Evolutionary conservation across 73 alveolate species (phyloP).

Genomic region (Urostyla sp.): DNA sequence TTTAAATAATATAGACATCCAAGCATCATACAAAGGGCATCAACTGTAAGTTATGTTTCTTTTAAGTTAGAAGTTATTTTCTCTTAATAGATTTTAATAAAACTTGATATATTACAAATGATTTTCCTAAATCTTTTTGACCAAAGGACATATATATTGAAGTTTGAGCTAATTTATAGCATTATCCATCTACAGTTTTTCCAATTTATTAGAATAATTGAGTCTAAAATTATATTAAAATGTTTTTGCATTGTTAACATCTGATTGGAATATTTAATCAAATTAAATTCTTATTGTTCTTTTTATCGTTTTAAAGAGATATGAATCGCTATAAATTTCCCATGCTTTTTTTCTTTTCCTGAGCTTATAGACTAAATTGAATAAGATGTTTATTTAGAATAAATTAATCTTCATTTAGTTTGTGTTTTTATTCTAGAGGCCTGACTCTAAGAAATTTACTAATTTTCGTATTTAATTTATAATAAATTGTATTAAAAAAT

Average conservation of each 20-base stretch:
- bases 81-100: too few species aligned
- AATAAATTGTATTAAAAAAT: too few species aligned
- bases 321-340: conserved; percentile 9
- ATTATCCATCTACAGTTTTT: not conserved
- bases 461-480: not conserved
- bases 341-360: not conserved
- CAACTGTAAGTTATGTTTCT: conserved; percentile 17
- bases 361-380: not conserved
- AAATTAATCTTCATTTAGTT: conserved; percentile 46
- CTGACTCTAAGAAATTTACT: conserved; percentile 25
- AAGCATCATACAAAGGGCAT: conserved; percentile 22
- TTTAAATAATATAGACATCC: conserved; percentile 16
- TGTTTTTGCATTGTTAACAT: not conserved
- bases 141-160: conserved; percentile 17
- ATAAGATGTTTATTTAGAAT: not conserved
- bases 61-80: conserved; percentile 34
- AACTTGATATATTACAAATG: conserved; percentile 5
- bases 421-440: conserved; percentile 48
- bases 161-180: not conserved
- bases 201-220: not conserved
- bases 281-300: conserved; percentile 33
- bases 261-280: conserved; percentile 22
- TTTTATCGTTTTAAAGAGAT: conserved; percentile 30
- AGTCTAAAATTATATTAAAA: not conserved
- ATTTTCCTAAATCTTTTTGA: conserved; percentile 36